phyloP scores from a whole-genome alignment of 139 green algal genomes.

The Asterochloris erici region DNA sequence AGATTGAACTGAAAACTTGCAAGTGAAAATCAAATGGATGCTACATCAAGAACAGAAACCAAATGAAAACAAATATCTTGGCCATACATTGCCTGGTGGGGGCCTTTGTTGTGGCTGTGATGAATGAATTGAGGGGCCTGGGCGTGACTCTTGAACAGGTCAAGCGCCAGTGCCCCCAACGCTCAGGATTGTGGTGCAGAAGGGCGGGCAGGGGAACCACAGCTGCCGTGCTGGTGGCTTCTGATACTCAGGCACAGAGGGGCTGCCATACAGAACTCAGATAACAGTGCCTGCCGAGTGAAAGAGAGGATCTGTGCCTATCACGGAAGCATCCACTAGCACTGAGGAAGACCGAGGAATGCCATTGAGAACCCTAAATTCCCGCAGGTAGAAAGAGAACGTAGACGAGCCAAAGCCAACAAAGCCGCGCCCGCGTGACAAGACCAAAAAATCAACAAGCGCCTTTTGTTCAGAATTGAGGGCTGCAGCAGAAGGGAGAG shows the following conservation, averaged over 20 bases:
- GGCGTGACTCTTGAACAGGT: no score
- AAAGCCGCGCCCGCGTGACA: conserved; percentile 49
- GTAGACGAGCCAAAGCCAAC: conserved; percentile 67
- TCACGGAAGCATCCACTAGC: conserved; percentile 57
- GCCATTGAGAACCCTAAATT: conserved; percentile 42
- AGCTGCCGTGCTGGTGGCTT: no score
- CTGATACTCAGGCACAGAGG: no score
- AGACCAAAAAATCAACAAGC: conserved; percentile 66
- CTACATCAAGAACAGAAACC: background rate
- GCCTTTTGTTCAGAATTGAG: conserved; percentile 69
- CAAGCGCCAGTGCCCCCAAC: background rate
- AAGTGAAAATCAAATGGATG: background rate
- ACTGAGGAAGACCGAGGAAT: conserved; percentile 34
- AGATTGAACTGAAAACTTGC: background rate
- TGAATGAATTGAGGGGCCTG: no score
- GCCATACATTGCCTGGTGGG: background rate
- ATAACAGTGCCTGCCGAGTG: conserved; percentile 27
- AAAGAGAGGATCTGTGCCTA: conserved; percentile 64
- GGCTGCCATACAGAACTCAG: background rate
- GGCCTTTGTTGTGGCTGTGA: no score
- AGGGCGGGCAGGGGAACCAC: background rate
- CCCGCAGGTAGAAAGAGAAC: conserved; percentile 61
- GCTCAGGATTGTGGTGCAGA: background rate
- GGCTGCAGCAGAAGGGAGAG: conserved; percentile 3
- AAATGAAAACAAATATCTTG: background rate